A percentile compares a stretch with the other conserved stretches of the same genome.
Conservation (phyloP, 441 rosid species). For the Geranium incanum region DNA sequence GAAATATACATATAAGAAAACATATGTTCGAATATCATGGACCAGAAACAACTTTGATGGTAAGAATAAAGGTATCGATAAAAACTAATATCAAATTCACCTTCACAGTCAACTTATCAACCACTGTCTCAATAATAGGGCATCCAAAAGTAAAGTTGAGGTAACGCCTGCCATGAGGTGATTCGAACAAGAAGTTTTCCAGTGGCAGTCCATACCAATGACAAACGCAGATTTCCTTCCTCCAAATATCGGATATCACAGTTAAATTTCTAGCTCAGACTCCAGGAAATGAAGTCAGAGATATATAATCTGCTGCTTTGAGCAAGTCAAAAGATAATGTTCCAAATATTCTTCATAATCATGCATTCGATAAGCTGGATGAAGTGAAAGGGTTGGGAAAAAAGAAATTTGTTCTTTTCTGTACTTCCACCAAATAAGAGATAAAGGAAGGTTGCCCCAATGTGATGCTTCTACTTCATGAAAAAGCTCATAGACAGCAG, state of each 20-base stretch:
- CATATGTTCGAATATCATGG: conserved; percentile 10
- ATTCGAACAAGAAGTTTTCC: conserved; percentile 81
- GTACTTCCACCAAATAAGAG: background rate
- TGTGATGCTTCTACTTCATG: conserved; percentile 94
- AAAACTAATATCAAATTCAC: conserved; percentile 37
- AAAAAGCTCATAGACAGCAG: conserved; percentile 94
- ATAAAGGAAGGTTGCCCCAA: conserved; percentile 57
- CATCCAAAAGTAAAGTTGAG: conserved; percentile 94
- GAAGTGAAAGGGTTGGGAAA: background rate
- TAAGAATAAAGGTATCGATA: conserved; percentile 8
- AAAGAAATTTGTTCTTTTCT: background rate
- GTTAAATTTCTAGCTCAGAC: conserved; percentile 95
- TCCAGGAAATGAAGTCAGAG: conserved; percentile 28
- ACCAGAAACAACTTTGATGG: conserved; percentile 9
- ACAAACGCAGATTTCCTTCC: conserved; percentile 94
- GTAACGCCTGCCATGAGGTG: conserved; percentile 78
- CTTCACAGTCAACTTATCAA: conserved; percentile 82
- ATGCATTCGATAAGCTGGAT: background rate
- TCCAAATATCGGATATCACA: conserved; percentile 93
- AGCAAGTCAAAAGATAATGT: background rate
- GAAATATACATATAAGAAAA: conserved; percentile 24
- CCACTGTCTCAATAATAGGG: conserved; percentile 75
- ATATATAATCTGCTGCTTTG: background rate
- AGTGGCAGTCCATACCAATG: conserved; percentile 86
- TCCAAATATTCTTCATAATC: background rate